Evolutionary conservation across 345 rosid species (phyloP).

Genomic region (Laguncularia racemosa): DNA sequence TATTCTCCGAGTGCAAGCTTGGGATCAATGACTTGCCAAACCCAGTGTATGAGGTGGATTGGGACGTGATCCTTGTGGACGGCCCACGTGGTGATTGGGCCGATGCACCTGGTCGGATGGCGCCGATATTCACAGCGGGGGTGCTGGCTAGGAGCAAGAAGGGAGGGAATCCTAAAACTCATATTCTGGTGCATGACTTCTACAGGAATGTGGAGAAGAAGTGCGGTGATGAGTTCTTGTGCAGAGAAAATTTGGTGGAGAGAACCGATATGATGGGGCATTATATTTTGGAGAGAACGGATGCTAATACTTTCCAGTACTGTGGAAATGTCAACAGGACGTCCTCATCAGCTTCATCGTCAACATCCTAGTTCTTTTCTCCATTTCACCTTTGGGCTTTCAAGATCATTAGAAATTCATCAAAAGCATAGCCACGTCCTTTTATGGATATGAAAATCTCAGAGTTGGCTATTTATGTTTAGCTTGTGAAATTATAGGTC

Average conservation of each 20-base stretch:
- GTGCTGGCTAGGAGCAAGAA: slow-evolving; percentile 88
- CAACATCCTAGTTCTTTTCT: neutral
- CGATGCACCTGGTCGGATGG: slow-evolving; percentile 75
- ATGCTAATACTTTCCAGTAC: slow-evolving; percentile 45
- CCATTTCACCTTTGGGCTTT: too few species aligned
- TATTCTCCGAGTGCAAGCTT: slow-evolving; percentile 80
- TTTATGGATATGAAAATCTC: too few species aligned
- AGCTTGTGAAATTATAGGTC: too few species aligned
- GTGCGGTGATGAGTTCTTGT: slow-evolving; percentile 82
- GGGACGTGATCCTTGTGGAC: slow-evolving; percentile 94
- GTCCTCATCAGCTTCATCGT: slow-evolving; percentile 10
- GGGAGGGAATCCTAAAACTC: slow-evolving; percentile 65
- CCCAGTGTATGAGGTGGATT: slow-evolving; percentile 85
- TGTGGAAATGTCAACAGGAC: slow-evolving; percentile 28
- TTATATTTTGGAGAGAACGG: slow-evolving; percentile 80
- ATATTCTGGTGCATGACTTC: slow-evolving; percentile 79
- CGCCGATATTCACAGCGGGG: slow-evolving; percentile 83
- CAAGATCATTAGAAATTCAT: too few species aligned
- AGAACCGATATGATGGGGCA: slow-evolving; percentile 62
- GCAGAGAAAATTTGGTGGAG: slow-evolving; percentile 72
- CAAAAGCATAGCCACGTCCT: too few species aligned
- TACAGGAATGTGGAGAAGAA: slow-evolving; percentile 71
- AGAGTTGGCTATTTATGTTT: too few species aligned
- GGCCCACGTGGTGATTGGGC: slow-evolving; percentile 88
- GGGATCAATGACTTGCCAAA: slow-evolving; percentile 90